Evolutionary conservation across 768 basidiomycete species (phyloP).

Genomic region (Leccinum disarticulatum): DNA sequence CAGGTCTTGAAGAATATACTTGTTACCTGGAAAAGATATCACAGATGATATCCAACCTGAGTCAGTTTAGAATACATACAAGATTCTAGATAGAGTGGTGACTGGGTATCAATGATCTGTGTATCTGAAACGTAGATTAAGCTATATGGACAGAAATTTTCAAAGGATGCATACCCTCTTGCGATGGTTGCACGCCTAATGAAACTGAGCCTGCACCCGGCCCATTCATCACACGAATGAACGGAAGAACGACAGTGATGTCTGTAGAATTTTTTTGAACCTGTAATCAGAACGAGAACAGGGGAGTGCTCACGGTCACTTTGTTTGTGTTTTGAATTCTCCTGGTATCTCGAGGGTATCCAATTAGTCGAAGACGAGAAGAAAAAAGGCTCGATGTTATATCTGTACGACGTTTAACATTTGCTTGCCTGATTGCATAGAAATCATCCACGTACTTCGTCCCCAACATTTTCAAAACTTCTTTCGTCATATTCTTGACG

Average conservation of each 20-base stretch:
- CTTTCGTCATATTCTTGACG: conserved; percentile 48
- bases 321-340: conserved; percentile 36
- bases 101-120: conserved; percentile 51
- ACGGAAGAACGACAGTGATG: conserved; percentile 55
- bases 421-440: background rate
- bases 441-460: conserved; percentile 39
- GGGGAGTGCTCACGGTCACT: conserved; percentile 53
- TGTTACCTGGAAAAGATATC: conserved; percentile 11
- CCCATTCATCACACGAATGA: conserved; percentile 41
- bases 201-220: background rate
- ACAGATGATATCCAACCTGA: conserved; percentile 1
- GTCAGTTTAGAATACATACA: conserved; percentile 27
- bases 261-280: conserved; percentile 35
- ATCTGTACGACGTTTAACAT: conserved; percentile 30
- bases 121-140: conserved; percentile 15
- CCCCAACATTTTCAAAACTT: conserved; percentile 57
- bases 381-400: conserved; percentile 61
- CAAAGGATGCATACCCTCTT: conserved; percentile 9
- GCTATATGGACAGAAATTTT: too few relatives aligned
- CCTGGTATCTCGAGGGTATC: conserved; percentile 68
- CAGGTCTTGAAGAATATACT: conserved; percentile 41
- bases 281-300: conserved; percentile 13
- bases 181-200: background rate
- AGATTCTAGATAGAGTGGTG: conserved; percentile 38
- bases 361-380: conserved; percentile 63